Evolutionary conservation across 2,329 filamentous ascomycete genomes (phyloP), one percentile per base, ranked within the genome.

Genomic region (Capronia epimyces): DNA sequence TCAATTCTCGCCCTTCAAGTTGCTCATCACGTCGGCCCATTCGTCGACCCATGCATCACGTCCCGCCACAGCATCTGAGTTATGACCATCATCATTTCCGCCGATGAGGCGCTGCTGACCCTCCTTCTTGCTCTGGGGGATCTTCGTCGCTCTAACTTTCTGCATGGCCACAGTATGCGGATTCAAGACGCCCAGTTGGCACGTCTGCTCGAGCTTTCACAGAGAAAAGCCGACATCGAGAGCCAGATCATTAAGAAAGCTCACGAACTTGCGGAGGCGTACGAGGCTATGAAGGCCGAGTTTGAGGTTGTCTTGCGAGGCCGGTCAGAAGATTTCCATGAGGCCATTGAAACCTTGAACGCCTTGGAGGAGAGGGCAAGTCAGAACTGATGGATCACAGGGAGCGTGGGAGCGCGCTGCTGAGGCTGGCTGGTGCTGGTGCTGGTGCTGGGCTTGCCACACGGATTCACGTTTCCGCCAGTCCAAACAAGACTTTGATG

Each of bases 401-500:
- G 7, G 20, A 4, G 13, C 15, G 15, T 37, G n/a, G n/a, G n/a
- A n/a, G n/a, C n/a, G n/a, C n/a, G n/a, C n/a, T n/a, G n/a, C n/a
- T n/a, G n/a, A n/a, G n/a, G n/a, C n/a, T n/a, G n/a, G n/a, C n/a
- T n/a, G n/a, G n/a, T n/a, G n/a, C n/a, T n/a, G n/a, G n/a, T n/a
- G n/a, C n/a, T n/a, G n/a, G n/a, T n/a, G n/a, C n/a, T n/a, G n/a
- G n/a, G n/a, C n/a, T n/a, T n/a, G 27, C 27, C 27, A 29, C 13
- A 29, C 8, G 13, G 15, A 3, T 58, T 41, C 59, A 61, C 41
- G 62, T 64, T 7, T 70, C 73, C 50, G 74, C 73, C 41, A 78
- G 72, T 18, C 73, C 77, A 70, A 83, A 84, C 56, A 77, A 66
- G 39, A 84, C 74, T 63, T 77, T 77, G 53, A 83, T 70, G 75